Evolutionary conservation across 345 rosid genomes (phyloP), one percentile per base, ranked within the genome.

Genomic region (Ricinus communis): DNA sequence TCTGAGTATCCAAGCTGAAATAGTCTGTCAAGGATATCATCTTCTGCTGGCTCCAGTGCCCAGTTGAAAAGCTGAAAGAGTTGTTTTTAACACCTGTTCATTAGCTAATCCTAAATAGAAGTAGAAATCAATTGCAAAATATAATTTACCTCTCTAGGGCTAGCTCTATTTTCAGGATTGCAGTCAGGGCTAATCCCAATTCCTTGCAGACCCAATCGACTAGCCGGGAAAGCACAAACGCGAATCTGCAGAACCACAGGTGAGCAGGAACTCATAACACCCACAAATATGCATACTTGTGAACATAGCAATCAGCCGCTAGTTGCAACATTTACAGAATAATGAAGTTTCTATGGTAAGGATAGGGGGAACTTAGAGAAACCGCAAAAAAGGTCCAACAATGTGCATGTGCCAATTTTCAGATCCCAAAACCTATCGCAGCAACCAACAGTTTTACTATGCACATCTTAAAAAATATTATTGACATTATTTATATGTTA

Each of bases 41-140:
- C 97, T 70, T 71, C 89, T 57, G 98, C 97, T 57, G 98, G 99
- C 86, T 89, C 94, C 58, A 95, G 77, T 43, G 99, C 96, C 99
- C 97, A 95, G 52, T 82, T 90, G 78, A 95, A 79, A 78, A 95
- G 87, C 99, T 95, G 84, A 27, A 62, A 62, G 3, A 19, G 52
- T 67, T 41, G 69, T 31, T n/a, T n/a, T n/a, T n/a, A 61, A 67
- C 10, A 51, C 16, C 31, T 18, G 68, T 36, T 75, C 41, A 79
- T 68, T 52, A 21, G 31, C 28, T 38, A 12, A 65, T 16, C 19
- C 45, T 14, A 8, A 52, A 51, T 38, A 31, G 31, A 50, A 62
- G 4, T 25, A 25, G 63, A 30, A 52, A 70, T 51, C 33, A 58
- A 22, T 43, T 14, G 40, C 18, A 65, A 18, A 50, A 62, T 60